A percentile compares a stretch with the other conserved stretches of the same genome.
phyloP scores from a whole-genome alignment of 2,329 filamentous ascomycete species.

The Monilinia vaccinii-corymbosi region DNA sequence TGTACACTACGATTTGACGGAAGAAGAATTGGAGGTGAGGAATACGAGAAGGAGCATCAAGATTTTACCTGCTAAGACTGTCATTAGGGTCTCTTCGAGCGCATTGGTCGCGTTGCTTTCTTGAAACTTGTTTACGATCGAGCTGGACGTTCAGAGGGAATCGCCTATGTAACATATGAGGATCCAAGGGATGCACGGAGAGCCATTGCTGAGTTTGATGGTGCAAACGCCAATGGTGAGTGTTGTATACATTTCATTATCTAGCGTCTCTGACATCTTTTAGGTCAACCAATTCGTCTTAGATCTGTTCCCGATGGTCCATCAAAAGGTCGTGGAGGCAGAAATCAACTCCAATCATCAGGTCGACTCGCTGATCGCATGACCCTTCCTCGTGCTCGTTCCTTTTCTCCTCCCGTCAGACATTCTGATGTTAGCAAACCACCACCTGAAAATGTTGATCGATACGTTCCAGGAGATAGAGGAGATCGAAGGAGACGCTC shows the following conservation, averaged over 20 bases:
- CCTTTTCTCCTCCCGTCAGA: conserved; percentile 39
- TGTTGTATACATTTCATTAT: not conserved
- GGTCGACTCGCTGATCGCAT: conserved; percentile 52
- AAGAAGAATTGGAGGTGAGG: conserved; percentile 69
- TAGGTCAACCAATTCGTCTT: conserved; percentile 72
- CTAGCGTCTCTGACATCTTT: conserved; percentile 12
- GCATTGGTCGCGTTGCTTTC: conserved; percentile 63
- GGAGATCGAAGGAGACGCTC: conserved; percentile 34
- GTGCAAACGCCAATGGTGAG: conserved; percentile 76
- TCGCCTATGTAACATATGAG: conserved; percentile 76
- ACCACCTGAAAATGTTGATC: conserved; percentile 28
- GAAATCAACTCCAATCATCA: conserved; percentile 50
- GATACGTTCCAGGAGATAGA: conserved; percentile 30
- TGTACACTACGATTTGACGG: conserved; percentile 82
- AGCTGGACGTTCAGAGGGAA: conserved; percentile 77
- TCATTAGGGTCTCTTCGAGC: conserved; percentile 64
- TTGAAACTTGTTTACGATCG: conserved; percentile 76
- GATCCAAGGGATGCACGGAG: conserved; percentile 59
- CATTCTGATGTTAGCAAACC: conserved; percentile 29
- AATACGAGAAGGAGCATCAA: not conserved
- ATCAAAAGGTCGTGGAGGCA: conserved; percentile 29
- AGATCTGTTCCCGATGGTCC: conserved; percentile 50
- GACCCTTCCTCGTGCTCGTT: conserved; percentile 53
- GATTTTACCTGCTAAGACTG: conserved; percentile 10
- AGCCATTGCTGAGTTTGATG: conserved; percentile 74